phyloP scores from a whole-genome alignment of 2,329 filamentous ascomycete species.

The Alternaria brassicae region DNA sequence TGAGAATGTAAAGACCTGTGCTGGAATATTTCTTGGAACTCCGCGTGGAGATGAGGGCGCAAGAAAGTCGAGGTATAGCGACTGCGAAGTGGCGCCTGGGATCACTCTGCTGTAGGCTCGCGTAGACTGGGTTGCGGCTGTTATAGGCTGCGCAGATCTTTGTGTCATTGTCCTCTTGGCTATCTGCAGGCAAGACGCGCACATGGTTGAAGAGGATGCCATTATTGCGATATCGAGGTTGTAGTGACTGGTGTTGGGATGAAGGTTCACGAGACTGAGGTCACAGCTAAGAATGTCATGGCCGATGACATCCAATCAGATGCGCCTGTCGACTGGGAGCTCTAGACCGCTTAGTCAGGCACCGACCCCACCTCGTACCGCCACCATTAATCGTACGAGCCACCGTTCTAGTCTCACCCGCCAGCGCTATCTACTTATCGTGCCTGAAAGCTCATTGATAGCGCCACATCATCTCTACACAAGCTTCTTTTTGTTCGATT shows the following conservation, averaged over 20 bases:
- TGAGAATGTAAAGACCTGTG: background rate
- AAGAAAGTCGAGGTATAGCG: conserved; percentile 44
- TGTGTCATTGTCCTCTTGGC: conserved; percentile 14
- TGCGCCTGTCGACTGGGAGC: background rate
- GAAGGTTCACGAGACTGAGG: conserved; percentile 15
- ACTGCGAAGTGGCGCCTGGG: conserved; percentile 30
- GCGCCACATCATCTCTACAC: conserved; percentile 1
- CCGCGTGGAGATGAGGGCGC: conserved; percentile 25
- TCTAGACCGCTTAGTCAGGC: conserved; percentile 29
- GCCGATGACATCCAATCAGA: conserved; percentile 19
- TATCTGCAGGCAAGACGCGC: conserved; percentile 41
- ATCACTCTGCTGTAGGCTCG: conserved; percentile 31
- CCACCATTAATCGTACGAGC: conserved; percentile 22
- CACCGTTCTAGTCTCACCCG: conserved; percentile 16
- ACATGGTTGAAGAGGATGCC: conserved; percentile 40
- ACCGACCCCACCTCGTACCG: conserved; percentile 15
- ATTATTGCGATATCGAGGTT: conserved; percentile 19
- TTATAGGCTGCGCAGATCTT: conserved; percentile 4
- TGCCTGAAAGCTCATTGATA: conserved; percentile 6
- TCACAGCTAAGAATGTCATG: conserved; percentile 21
- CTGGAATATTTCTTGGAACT: background rate
- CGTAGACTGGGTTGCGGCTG: conserved; percentile 6
- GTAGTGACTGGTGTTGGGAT: background rate
- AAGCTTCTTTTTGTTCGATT: background rate
- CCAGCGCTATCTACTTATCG: conserved; percentile 14